Evolutionary conservation across 305 asterid genomes (phyloP).

Genomic region (Fraxinus baroniana): DNA sequence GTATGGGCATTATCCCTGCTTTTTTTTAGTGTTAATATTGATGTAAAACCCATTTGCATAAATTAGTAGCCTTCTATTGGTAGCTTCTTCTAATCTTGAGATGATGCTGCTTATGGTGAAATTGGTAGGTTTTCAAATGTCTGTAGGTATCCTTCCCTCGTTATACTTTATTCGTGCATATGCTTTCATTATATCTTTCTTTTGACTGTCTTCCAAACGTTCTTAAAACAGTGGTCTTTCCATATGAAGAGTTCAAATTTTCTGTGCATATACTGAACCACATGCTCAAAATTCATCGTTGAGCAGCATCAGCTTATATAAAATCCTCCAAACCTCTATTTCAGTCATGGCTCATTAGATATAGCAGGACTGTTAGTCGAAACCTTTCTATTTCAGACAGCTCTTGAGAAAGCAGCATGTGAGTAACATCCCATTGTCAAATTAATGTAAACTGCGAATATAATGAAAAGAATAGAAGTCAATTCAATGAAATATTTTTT

Average conservation of each 20-base stretch:
- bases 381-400: not conserved
- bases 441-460: not conserved
- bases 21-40: not conserved
- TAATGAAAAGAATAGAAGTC: not conserved
- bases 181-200: not conserved
- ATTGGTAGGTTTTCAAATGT: not conserved
- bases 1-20: not conserved
- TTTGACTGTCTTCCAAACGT: not conserved
- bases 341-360: not conserved
- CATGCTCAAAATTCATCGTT: not conserved
- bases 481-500: not conserved
- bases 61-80: not conserved
- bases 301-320: not conserved
- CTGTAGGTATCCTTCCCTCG: not conserved
- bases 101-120: not conserved
- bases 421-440: not conserved
- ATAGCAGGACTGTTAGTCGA: not conserved
- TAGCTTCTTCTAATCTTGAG: not conserved
- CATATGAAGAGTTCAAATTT: not conserved
- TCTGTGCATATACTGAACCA: not conserved
- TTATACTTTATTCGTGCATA: not conserved
- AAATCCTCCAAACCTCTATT: not conserved
- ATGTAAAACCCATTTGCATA: not conserved
- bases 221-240: not conserved
- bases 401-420: not conserved